Conservation (phyloP, 1,284 basidiomycete genomes). For the Rhodotorula sp. region DNA sequence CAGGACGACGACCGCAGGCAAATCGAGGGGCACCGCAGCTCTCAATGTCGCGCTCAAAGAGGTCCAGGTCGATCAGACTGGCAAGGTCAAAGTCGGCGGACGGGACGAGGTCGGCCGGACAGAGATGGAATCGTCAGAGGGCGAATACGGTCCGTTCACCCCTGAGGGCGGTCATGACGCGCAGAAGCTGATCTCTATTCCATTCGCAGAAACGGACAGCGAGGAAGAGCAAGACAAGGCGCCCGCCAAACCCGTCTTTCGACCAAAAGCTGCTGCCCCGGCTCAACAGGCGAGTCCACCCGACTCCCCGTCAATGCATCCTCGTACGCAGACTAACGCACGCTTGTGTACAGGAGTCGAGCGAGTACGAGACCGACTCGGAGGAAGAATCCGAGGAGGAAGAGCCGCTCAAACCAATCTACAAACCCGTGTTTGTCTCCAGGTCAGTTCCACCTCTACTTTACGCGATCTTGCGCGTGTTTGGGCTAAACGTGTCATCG, state of each 20-base stretch:
- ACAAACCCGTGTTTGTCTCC: slow-evolving; percentile 84
- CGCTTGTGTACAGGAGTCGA: slow-evolving; percentile 24
- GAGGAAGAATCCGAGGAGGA: slow-evolving; percentile 56
- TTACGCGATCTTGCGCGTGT: too few relatives aligned
- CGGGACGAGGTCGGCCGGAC: slow-evolving; percentile 36
- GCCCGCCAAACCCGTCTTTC: slow-evolving; percentile 42
- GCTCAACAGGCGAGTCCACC: slow-evolving; percentile 37
- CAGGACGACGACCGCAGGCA: background rate
- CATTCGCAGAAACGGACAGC: slow-evolving; percentile 28
- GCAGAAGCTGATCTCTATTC: background rate
- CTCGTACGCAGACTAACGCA: background rate
- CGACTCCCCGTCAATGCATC: too few relatives aligned
- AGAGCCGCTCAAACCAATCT: slow-evolving; percentile 56
- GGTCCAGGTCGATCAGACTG: slow-evolving; percentile 40
- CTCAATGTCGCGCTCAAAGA: slow-evolving; percentile 41
- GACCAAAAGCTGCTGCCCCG: slow-evolving; percentile 39
- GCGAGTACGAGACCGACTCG: slow-evolving; percentile 61
- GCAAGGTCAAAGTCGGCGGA: slow-evolving; percentile 34
- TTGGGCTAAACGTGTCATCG: slow-evolving; percentile 53
- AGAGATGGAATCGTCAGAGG: slow-evolving; percentile 32
- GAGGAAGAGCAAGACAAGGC: slow-evolving; percentile 50
- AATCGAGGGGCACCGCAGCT: slow-evolving; percentile 12
- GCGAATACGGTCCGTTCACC: slow-evolving; percentile 22
- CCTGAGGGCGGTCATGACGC: background rate
- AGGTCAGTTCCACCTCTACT: slow-evolving; percentile 60